Evolutionary conservation across 805 yeast genomes (phyloP).

Genomic region (Candida jianshihensis): DNA sequence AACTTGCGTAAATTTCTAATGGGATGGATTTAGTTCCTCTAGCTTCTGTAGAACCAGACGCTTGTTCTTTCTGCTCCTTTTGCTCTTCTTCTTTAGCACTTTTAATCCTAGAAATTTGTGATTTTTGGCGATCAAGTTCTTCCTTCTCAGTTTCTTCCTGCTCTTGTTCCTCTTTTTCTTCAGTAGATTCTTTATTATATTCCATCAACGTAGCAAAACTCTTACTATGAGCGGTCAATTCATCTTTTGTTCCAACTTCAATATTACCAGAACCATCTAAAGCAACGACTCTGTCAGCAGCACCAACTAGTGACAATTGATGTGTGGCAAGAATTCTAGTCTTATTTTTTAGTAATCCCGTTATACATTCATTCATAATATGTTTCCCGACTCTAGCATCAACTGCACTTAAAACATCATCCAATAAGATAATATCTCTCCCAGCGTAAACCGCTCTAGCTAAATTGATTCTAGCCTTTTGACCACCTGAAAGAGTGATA

Average conservation of each 20-base stretch:
- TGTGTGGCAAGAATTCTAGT: slow-evolving; percentile 82
- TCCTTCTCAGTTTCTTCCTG: slow-evolving; percentile 26
- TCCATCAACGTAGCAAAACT: slow-evolving; percentile 48
- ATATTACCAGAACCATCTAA: slow-evolving; percentile 58
- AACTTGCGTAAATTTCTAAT: slow-evolving; percentile 31
- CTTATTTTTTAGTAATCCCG: slow-evolving; percentile 46
- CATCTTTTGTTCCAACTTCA: slow-evolving; percentile 53
- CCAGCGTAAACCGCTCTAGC: slow-evolving; percentile 76
- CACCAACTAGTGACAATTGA: slow-evolving; percentile 62
- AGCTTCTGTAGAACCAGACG: slow-evolving; percentile 19
- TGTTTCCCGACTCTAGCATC: slow-evolving; percentile 84
- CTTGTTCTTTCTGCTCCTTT: slow-evolving; percentile 21
- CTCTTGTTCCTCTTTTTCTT: slow-evolving; percentile 19
- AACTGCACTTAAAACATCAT: slow-evolving; percentile 79
- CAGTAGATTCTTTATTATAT: slow-evolving; percentile 31
- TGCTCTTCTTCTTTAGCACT: slow-evolving; percentile 17
- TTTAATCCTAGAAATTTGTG: slow-evolving; percentile 18
- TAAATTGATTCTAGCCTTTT: slow-evolving; percentile 72
- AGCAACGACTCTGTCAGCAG: slow-evolving; percentile 65
- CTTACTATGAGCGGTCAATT: slow-evolving; percentile 37
- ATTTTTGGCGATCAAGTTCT: slow-evolving; percentile 11
- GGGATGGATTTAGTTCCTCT: slow-evolving; percentile 17
- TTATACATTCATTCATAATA: slow-evolving; percentile 61
- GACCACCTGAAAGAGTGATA: slow-evolving; percentile 83
- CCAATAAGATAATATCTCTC: slow-evolving; percentile 60